phyloP scores from a whole-genome alignment of 768 basidiomycete genomes.

The Mycena olivaceomarginata region DNA sequence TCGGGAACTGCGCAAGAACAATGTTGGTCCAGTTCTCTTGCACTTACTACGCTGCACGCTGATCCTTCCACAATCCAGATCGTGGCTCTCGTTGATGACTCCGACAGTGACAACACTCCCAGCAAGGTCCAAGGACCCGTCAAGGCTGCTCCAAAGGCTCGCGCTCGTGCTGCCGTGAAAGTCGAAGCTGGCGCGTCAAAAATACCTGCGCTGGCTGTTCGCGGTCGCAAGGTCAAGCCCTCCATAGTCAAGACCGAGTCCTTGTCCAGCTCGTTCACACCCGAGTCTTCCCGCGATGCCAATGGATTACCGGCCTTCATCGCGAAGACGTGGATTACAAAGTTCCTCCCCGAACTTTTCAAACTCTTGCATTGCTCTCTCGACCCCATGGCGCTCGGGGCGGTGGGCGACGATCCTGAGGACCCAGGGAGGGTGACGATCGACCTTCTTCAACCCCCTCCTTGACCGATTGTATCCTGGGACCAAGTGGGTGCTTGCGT shows the following conservation, averaged over 20 bases:
- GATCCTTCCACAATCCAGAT: neutral
- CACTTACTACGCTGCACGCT: neutral
- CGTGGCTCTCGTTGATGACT: neutral
- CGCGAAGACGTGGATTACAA: neutral
- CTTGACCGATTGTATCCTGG: neutral
- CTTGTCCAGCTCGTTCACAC: neutral
- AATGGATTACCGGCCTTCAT: neutral
- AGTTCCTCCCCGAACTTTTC: neutral
- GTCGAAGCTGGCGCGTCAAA: neutral
- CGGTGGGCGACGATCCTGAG: neutral
- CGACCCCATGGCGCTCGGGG: neutral
- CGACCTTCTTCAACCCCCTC: neutral
- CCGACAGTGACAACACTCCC: neutral
- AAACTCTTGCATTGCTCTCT: neutral
- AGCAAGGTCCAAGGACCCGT: neutral
- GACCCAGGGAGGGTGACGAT: neutral
- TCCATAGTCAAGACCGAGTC: neutral
- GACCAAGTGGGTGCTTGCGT: neutral
- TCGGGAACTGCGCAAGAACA: neutral
- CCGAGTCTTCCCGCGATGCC: neutral
- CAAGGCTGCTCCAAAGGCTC: neutral
- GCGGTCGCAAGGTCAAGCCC: neutral
- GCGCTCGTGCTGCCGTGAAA: neutral
- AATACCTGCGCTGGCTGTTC: neutral
- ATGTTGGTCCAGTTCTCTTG: neutral